Evolutionary conservation across 2,329 filamentous ascomycete species (phyloP).

Genomic region (Pseudogymnoascus sp.): DNA sequence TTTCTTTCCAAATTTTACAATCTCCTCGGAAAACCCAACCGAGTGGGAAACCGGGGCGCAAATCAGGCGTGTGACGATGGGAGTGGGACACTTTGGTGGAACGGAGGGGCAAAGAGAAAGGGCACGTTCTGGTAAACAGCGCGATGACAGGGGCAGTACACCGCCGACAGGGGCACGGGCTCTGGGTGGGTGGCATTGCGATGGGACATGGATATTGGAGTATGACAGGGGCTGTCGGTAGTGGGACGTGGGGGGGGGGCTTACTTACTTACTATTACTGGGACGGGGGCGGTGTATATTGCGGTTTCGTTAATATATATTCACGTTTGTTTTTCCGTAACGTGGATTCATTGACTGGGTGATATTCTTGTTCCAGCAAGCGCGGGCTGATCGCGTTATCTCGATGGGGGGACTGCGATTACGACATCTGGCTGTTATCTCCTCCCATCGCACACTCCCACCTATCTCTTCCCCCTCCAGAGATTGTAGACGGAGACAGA

Average conservation of each 20-base stretch:
- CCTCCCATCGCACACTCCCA: background rate
- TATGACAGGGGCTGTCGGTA: background rate
- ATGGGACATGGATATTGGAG: background rate
- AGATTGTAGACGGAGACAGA: background rate
- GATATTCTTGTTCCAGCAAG: background rate
- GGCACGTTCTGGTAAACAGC: background rate
- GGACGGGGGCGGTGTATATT: background rate
- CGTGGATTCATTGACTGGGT: background rate
- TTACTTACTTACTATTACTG: background rate
- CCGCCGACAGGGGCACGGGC: background rate
- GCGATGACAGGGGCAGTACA: background rate
- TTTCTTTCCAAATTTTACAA: background rate
- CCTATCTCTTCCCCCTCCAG: background rate
- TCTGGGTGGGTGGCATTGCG: background rate
- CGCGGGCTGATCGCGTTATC: background rate
- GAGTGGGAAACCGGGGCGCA: background rate
- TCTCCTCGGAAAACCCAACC: background rate
- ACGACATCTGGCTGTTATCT: background rate
- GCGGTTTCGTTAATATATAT: background rate
- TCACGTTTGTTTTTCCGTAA: background rate
- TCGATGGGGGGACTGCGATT: background rate
- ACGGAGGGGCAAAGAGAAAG: background rate
- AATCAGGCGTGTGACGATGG: background rate
- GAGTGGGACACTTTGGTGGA: background rate
- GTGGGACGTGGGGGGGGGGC: background rate